These are phyloP conservation scores for Amylocarpus encephaloides DNA, from an alignment of 2,329 filamentous ascomycete genomes.

Conservation along the genomic window DNA sequence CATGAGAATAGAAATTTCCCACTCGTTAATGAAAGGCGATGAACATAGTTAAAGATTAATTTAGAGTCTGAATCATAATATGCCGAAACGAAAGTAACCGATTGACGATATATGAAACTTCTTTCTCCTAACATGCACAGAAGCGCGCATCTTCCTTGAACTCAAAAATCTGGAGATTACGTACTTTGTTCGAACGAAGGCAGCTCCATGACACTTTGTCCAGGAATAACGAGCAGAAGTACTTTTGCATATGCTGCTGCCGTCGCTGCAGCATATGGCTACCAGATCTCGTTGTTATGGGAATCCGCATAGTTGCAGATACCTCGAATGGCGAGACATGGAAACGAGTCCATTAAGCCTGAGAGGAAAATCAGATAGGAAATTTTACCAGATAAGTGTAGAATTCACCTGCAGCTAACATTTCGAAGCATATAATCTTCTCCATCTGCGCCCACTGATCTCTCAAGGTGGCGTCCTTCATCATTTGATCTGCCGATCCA, in stretches of 20 bases:
- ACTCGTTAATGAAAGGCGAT: too few species aligned
- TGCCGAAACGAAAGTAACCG: too few species aligned
- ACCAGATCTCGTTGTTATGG: conserved; percentile 12
- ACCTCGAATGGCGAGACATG: conserved; percentile 14
- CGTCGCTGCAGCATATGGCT: conserved; percentile 9
- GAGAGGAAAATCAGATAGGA: background rate
- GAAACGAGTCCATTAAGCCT: conserved; percentile 9
- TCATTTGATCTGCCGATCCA: conserved; percentile 11
- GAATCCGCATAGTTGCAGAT: conserved; percentile 17
- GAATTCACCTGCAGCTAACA: conserved; percentile 11
- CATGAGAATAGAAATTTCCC: too few species aligned
- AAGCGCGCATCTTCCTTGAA: too few species aligned
- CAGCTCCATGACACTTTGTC: background rate
- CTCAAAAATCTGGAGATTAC: too few species aligned
- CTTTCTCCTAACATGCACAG: too few species aligned
- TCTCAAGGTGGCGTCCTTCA: conserved; percentile 6
- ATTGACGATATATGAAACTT: background rate
- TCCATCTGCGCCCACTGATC: background rate
- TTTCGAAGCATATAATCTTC: conserved; percentile 13
- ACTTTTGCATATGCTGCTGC: conserved; percentile 12
- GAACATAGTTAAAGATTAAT: too few species aligned
- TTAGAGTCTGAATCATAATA: too few species aligned
- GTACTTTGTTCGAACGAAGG: background rate
- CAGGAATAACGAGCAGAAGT: conserved; percentile 2
- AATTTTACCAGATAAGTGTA: too few species aligned